Evolutionary conservation across 2,329 filamentous ascomycete genomes (phyloP).

Genomic region (Hypomyces perniciosus): DNA sequence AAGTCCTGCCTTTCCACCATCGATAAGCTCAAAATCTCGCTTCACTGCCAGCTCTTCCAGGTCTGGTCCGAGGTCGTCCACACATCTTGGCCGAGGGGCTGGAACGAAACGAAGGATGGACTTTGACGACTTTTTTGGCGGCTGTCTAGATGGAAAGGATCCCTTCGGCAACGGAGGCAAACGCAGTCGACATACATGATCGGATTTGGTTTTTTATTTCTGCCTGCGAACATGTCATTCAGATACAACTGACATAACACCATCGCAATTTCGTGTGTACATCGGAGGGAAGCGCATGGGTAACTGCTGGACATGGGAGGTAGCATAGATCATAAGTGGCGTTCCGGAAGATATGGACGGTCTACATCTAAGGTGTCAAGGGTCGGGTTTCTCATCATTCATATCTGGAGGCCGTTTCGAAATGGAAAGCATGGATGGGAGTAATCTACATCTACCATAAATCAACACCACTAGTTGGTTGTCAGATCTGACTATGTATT

Average conservation of each 20-base stretch:
- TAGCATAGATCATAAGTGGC: conserved; percentile 32
- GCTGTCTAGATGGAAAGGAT: conserved; percentile 59
- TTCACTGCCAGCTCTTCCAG: conserved; percentile 21
- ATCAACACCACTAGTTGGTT: not conserved
- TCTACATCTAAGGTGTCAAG: conserved; percentile 16
- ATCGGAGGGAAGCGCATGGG: conserved; percentile 23
- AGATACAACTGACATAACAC: conserved; percentile 2
- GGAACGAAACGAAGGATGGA: conserved; percentile 70
- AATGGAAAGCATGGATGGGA: conserved; percentile 12
- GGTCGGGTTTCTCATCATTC: conserved; percentile 11
- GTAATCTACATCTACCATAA: conserved; percentile 10
- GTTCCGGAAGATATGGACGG: conserved; percentile 28
- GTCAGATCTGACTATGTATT: not conserved
- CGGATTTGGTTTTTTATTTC: not conserved
- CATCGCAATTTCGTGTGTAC: conserved; percentile 11
- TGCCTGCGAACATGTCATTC: conserved; percentile 11
- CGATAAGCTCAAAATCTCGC: conserved; percentile 25
- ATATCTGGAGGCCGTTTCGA: conserved; percentile 6
- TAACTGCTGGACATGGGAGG: conserved; percentile 30
- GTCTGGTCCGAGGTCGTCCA: conserved; percentile 21
- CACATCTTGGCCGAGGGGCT: conserved; percentile 54
- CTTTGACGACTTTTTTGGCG: conserved; percentile 69
- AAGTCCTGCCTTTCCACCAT: conserved; percentile 21
- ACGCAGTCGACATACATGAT: conserved; percentile 42
- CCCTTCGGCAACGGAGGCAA: conserved; percentile 45